These are phyloP conservation scores for Chlorella sp. DNA, from an alignment of 139 green algal species.

Conservation along the genomic window DNA sequence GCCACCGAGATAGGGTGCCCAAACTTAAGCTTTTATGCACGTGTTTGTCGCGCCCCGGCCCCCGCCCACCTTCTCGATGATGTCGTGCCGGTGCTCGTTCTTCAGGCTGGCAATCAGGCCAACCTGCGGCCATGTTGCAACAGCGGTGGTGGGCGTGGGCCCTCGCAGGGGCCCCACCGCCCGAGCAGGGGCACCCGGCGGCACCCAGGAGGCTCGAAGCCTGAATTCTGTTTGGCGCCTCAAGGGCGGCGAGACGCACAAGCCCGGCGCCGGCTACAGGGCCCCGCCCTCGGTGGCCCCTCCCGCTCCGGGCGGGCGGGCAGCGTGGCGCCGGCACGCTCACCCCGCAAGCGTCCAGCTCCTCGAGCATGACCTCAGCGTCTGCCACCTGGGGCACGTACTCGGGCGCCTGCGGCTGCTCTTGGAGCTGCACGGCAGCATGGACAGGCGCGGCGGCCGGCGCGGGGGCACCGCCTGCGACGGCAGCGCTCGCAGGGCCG, in stretches of 20 bases:
- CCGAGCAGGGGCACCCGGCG: too few species aligned
- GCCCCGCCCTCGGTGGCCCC: too few species aligned
- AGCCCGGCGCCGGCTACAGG: too few species aligned
- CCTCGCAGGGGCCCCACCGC: too few species aligned
- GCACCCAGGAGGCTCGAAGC: too few species aligned
- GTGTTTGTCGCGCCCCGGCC: background rate
- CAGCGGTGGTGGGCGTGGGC: background rate
- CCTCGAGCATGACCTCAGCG: slow-evolving; percentile 88
- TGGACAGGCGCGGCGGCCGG: background rate
- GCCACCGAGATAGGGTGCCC: too few species aligned
- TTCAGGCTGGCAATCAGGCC: slow-evolving; percentile 96
- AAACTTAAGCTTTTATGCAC: too few species aligned
- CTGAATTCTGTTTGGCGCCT: too few species aligned
- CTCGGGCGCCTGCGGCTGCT: background rate
- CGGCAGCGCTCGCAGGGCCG: background rate
- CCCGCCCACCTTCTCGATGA: slow-evolving; percentile 81
- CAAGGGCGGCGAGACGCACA: too few species aligned
- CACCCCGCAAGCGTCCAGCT: slow-evolving; percentile 95
- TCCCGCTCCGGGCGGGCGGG: background rate
- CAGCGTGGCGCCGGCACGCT: slow-evolving; percentile 25
- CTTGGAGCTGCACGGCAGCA: background rate
- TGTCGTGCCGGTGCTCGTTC: slow-evolving; percentile 85
- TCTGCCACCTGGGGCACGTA: slow-evolving; percentile 62
- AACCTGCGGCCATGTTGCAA: slow-evolving; percentile 78
- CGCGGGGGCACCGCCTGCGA: background rate